Conservation (phyloP, 805 yeast genomes). For the Lipomyces starkeyi region DNA sequence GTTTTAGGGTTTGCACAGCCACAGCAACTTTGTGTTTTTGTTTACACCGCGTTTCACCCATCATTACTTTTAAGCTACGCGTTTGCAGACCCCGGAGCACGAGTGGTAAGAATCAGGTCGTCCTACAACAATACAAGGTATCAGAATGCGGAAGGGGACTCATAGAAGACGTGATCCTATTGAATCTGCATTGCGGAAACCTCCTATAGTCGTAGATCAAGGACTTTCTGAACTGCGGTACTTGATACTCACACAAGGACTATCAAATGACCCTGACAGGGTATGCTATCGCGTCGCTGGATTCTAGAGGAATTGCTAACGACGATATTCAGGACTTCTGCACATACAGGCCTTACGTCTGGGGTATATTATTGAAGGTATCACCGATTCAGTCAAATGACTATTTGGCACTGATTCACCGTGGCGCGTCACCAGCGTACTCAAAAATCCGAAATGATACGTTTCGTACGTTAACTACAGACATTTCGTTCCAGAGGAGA, state of each 20-base stretch:
- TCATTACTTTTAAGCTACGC: no score
- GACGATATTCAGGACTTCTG: constrained; percentile 51
- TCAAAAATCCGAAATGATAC: constrained; percentile 83
- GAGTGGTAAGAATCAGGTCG: background rate
- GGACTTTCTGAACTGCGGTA: constrained; percentile 37
- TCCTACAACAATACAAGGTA: background rate
- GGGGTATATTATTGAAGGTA: constrained; percentile 77
- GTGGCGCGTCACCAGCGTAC: constrained; percentile 65
- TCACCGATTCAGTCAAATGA: constrained; percentile 61
- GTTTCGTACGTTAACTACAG: constrained; percentile 81
- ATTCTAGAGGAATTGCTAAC: background rate
- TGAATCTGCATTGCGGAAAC: constrained; percentile 26
- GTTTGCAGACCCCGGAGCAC: no score
- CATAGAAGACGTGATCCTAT: constrained; percentile 26
- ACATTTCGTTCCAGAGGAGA: constrained; percentile 62
- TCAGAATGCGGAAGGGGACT: constrained; percentile 3
- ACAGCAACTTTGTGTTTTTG: background rate
- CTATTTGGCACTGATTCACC: constrained; percentile 59
- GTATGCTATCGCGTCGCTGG: constrained; percentile 5
- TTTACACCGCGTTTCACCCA: no score
- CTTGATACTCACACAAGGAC: constrained; percentile 32
- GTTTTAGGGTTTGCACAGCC: background rate
- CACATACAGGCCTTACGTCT: constrained; percentile 74
- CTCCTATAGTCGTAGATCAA: constrained; percentile 29
- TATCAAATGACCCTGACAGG: constrained; percentile 28